Base-by-base conservation (phyloP, 2,329 filamentous ascomycete species). In the Cercospora sp. region DNA sequence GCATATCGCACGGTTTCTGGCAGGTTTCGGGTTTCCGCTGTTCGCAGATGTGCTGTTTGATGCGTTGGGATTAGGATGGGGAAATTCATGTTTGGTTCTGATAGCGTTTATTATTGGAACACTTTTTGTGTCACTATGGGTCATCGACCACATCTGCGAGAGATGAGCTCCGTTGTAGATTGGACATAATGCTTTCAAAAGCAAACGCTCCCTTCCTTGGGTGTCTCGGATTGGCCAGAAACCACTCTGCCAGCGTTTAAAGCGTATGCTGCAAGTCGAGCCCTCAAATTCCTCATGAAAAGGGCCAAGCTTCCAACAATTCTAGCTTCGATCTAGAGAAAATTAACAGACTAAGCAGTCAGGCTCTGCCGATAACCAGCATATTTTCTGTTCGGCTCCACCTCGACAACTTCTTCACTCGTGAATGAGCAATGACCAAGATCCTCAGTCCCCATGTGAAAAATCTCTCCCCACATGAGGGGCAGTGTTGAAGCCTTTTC, bases 351-450 rank as follows among this genome's bases (percentile, higher is more conserved):
- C n/a, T n/a, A n/a, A n/a, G n/a, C n/a, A n/a, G n/a, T n/a, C n/a
- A n/a, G n/a, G n/a, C n/a, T n/a, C n/a, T n/a, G n/a, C n/a, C n/a
- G n/a, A n/a, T n/a, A n/a, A n/a, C n/a, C n/a, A n/a, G n/a, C n/a
- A n/a, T n/a, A n/a, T n/a, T n/a, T n/a, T n/a, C n/a, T n/a, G n/a
- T n/a, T n/a, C n/a, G n/a, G n/a, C n/a, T n/a, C n/a, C n/a, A n/a
- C n/a, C n/a, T n/a, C n/a, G n/a, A n/a, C n/a, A n/a, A n/a, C n/a
- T 3, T 57, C 61, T 5, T 57, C 6, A 21, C 70, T 74, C 10
- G 72, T 73, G 26, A 74, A 73, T 30, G 58, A 59, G 30, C 71
- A 72, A 64, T 73, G 72, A 0, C 71, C 69, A 9, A 67, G 37
- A n/a, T 73, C 67, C 9, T 67, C 57, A 5, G 43, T 66, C 4